phyloP scores from a whole-genome alignment of 345 rosid species.

The Barbarea vulgaris region DNA sequence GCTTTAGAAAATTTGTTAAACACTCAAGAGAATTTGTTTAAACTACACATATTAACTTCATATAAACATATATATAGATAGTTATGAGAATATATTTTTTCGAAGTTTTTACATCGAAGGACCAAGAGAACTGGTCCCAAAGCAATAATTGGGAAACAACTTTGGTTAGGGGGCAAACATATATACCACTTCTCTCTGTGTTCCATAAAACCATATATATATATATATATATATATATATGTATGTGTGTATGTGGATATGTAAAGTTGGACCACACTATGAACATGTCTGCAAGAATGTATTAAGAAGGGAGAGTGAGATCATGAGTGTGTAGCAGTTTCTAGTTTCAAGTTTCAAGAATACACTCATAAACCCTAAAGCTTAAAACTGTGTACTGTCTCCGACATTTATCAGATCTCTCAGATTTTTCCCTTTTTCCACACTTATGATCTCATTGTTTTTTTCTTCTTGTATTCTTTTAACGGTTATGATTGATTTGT shows the following conservation, averaged over 20 bases:
- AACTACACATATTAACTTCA: not conserved
- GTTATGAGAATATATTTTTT: slow-evolving; percentile 13
- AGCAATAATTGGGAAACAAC: slow-evolving; percentile 41
- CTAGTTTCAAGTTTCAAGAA: slow-evolving; percentile 44
- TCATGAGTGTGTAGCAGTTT: slow-evolving; percentile 34
- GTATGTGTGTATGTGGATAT: not conserved
- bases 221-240: not conserved
- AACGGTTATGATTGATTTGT: slow-evolving; percentile 41
- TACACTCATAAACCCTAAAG: slow-evolving; percentile 38
- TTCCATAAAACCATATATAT: slow-evolving; percentile 11
- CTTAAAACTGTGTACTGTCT: slow-evolving; percentile 39
- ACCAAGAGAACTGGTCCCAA: slow-evolving; percentile 33
- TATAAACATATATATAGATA: not conserved
- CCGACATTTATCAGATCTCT: slow-evolving; percentile 34
- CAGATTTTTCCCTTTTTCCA: slow-evolving; percentile 33
- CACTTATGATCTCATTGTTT: slow-evolving; percentile 33
- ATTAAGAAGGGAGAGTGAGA: slow-evolving; percentile 38
- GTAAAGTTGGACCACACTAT: slow-evolving; percentile 44
- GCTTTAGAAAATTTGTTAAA: not conserved
- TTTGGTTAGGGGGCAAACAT: slow-evolving; percentile 43
- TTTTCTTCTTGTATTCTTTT: slow-evolving; percentile 40
- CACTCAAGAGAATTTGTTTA: too few species aligned
- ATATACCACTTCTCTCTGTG: slow-evolving; percentile 24
- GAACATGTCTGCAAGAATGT: slow-evolving; percentile 37
- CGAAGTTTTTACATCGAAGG: slow-evolving; percentile 20